phyloP scores from a whole-genome alignment of 1,284 basidiomycete species.

The Trichosporon sp. region DNA sequence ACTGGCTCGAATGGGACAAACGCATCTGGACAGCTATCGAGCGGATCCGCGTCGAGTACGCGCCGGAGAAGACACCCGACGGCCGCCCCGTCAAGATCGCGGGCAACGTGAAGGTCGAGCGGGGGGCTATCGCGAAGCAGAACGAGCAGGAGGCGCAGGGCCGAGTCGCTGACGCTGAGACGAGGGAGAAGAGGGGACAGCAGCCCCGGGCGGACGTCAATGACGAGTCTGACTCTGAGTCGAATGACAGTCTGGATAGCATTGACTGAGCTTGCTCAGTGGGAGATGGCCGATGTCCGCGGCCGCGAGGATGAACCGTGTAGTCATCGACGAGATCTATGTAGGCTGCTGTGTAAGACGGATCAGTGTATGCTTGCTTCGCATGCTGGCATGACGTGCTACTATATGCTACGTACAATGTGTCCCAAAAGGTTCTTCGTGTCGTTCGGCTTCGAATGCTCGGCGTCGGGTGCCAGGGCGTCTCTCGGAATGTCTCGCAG shows the following conservation, averaged over 20 bases:
- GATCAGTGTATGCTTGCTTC: no score
- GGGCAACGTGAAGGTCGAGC: background rate
- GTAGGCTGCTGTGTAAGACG: no score
- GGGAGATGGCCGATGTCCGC: background rate
- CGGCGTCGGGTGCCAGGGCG: no score
- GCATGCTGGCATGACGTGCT: no score
- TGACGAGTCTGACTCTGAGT: background rate
- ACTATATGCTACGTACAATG: no score
- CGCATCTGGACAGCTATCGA: conserved; percentile 16
- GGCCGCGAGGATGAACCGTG: no score
- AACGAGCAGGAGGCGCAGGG: background rate
- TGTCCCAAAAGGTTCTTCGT: no score
- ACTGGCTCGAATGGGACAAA: conserved; percentile 39
- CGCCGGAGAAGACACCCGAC: background rate
- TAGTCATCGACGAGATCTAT: no score
- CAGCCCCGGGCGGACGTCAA: background rate
- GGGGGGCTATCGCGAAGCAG: background rate
- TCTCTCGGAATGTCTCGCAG: no score
- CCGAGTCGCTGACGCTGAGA: background rate
- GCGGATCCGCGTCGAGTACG: background rate
- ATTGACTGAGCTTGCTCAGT: background rate
- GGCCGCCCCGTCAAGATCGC: background rate
- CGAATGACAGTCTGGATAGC: background rate
- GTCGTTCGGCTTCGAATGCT: no score
- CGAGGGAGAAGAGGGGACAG: background rate